Conservation (phyloP, 805 yeast species). For the Wickerhamomyces sydowiorum region DNA sequence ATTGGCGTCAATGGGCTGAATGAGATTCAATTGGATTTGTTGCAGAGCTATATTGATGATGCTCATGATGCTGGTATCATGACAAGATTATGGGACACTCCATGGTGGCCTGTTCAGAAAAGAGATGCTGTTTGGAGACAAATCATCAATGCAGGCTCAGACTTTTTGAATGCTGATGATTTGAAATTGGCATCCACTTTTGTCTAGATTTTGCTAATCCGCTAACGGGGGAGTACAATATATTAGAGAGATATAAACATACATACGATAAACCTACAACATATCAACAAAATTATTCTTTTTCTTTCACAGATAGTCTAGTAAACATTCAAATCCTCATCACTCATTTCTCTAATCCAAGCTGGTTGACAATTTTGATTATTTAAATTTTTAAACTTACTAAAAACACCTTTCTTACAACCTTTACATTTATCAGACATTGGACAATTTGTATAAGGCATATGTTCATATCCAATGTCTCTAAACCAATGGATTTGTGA, state of each 20-base stretch:
- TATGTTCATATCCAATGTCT: slow-evolving; percentile 74
- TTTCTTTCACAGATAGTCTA: slow-evolving; percentile 1
- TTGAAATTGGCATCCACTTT: slow-evolving; percentile 31
- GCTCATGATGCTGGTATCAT: slow-evolving; percentile 49
- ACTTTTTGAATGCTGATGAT: slow-evolving; percentile 64
- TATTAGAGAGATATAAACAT: too few relatives aligned
- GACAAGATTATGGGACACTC: slow-evolving; percentile 71
- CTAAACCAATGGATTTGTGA: slow-evolving; percentile 77
- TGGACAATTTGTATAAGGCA: slow-evolving; percentile 77
- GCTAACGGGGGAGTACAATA: not conserved
- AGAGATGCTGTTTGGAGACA: slow-evolving; percentile 46
- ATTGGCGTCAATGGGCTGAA: slow-evolving; percentile 27
- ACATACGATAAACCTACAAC: slow-evolving; percentile 12
- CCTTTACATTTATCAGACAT: slow-evolving; percentile 40
- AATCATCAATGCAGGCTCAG: slow-evolving; percentile 43
- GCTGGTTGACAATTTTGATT: slow-evolving; percentile 71
- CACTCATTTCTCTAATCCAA: slow-evolving; percentile 51
- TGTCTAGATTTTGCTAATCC: slow-evolving; percentile 1
- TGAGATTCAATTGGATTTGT: slow-evolving; percentile 26
- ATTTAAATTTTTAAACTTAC: slow-evolving; percentile 42
- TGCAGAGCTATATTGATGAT: slow-evolving; percentile 23
- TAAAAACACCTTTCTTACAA: slow-evolving; percentile 53
- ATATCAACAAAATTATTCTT: not conserved
- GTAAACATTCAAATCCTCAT: slow-evolving; percentile 22
- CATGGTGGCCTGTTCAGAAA: slow-evolving; percentile 57